Evolutionary conservation across 1,139 yeast species (phyloP).

Genomic region (Citeromyces siamensis): DNA sequence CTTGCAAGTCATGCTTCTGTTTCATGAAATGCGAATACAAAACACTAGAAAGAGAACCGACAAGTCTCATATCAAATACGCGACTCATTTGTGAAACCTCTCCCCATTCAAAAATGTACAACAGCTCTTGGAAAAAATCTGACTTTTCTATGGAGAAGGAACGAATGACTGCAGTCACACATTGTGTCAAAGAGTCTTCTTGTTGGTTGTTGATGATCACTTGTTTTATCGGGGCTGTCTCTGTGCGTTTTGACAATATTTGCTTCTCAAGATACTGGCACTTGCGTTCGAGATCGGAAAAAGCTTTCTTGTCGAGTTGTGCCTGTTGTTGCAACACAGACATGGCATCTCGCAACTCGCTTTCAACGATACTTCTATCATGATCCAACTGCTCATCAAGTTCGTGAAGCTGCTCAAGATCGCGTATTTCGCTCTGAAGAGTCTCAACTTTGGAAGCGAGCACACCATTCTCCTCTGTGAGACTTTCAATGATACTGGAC

Average conservation of each 20-base stretch:
- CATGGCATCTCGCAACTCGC: slow-evolving; percentile 37
- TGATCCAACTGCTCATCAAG: slow-evolving; percentile 55
- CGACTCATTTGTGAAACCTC: not conserved
- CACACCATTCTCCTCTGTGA: slow-evolving; percentile 41
- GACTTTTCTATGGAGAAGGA: too few species aligned
- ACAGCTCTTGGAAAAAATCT: not conserved
- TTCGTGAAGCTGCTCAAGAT: slow-evolving; percentile 46
- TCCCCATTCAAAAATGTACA: not conserved
- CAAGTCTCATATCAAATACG: slow-evolving; percentile 1
- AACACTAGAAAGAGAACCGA: not conserved
- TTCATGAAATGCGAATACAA: not conserved
- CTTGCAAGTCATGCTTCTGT: not conserved
- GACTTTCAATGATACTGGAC: slow-evolving; percentile 37
- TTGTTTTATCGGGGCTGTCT: too few species aligned
- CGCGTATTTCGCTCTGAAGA: slow-evolving; percentile 32
- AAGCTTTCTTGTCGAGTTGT: not conserved
- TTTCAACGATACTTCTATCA: slow-evolving; percentile 39
- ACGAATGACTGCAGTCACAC: too few species aligned
- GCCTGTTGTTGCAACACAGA: slow-evolving; percentile 18
- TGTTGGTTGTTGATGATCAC: too few species aligned
- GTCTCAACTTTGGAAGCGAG: slow-evolving; percentile 25
- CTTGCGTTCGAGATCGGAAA: not conserved
- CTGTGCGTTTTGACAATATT: too few species aligned
- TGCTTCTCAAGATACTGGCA: not conserved
- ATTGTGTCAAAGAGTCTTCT: too few species aligned